A percentile compares a stretch with the other conserved stretches of the same genome.
phyloP scores from a whole-genome alignment of 2,329 filamentous ascomycete genomes.

The Colletotrichum sp. region DNA sequence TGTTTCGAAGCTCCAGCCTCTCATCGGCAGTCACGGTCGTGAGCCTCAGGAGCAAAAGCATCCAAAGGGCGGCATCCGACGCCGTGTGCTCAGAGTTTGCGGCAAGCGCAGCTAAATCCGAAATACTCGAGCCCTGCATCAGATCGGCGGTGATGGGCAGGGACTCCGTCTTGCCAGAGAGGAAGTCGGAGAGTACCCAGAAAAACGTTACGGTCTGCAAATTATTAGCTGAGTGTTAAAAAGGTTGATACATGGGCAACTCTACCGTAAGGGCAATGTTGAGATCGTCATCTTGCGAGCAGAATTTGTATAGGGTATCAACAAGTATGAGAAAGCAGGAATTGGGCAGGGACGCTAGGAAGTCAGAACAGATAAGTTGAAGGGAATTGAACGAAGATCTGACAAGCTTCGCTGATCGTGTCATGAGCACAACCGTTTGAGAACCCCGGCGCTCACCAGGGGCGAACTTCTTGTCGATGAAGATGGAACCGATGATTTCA shows the following conservation, averaged over 20 bases:
- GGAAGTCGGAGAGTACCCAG: slow-evolving; percentile 92
- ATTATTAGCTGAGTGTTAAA: slow-evolving; percentile 18
- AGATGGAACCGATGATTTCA: slow-evolving; percentile 83
- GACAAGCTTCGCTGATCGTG: slow-evolving; percentile 76
- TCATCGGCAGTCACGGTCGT: slow-evolving; percentile 75
- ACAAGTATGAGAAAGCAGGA: slow-evolving; percentile 79
- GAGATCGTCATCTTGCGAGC: slow-evolving; percentile 86
- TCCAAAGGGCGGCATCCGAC: slow-evolving; percentile 77
- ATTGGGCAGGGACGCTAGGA: slow-evolving; percentile 75
- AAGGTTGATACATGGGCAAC: slow-evolving; percentile 9
- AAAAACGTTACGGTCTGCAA: slow-evolving; percentile 86
- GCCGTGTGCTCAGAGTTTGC: slow-evolving; percentile 62
- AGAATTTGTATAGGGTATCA: slow-evolving; percentile 88
- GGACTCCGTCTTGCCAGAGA: slow-evolving; percentile 65
- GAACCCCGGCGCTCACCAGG: slow-evolving; percentile 36
- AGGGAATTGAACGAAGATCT: slow-evolving; percentile 87
- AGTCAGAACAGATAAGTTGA: slow-evolving; percentile 94
- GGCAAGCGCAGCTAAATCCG: slow-evolving; percentile 63
- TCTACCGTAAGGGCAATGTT: slow-evolving; percentile 91
- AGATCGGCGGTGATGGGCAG: slow-evolving; percentile 64
- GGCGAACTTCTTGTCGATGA: slow-evolving; percentile 52
- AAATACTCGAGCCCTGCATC: slow-evolving; percentile 52
- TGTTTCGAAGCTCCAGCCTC: slow-evolving; percentile 79
- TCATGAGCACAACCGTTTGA: slow-evolving; percentile 43
- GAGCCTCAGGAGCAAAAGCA: slow-evolving; percentile 74